phyloP scores from a whole-genome alignment of 345 rosid genomes.

The Salix brachista region DNA sequence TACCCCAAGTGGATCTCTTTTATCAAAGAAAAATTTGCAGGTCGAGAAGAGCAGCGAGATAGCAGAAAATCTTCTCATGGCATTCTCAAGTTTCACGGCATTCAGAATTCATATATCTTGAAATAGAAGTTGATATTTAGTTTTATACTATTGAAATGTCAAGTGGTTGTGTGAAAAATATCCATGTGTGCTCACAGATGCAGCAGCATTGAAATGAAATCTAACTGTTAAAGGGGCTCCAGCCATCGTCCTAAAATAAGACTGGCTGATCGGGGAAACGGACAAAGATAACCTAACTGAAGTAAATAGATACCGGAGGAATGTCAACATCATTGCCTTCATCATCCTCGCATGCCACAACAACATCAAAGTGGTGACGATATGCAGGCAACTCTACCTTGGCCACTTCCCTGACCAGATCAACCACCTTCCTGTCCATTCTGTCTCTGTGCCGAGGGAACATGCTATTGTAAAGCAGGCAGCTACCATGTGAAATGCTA shows the following conservation, averaged over 20 bases:
- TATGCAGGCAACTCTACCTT: conserved; percentile 67
- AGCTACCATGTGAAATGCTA: conserved; percentile 91
- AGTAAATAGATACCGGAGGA: conserved; percentile 83
- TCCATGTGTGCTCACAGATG: neutral
- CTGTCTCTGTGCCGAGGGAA: conserved; percentile 78
- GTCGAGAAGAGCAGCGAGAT: neutral
- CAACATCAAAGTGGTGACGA: conserved; percentile 75
- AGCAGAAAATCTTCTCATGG: neutral
- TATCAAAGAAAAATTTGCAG: neutral
- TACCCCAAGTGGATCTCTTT: neutral
- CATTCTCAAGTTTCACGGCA: neutral
- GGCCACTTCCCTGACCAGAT: conserved; percentile 84
- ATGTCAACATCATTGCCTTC: conserved; percentile 81
- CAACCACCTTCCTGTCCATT: conserved; percentile 71
- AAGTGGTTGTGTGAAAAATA: neutral
- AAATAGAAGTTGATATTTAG: neutral
- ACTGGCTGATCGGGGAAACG: neutral
- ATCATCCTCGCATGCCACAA: conserved; percentile 90
- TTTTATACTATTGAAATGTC: neutral
- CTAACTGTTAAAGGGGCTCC: neutral
- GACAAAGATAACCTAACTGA: conserved; percentile 23
- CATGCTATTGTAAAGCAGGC: conserved; percentile 81
- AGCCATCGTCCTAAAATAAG: neutral
- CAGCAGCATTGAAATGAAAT: neutral
- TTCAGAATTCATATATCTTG: neutral